Evolutionary conservation across 257 asterid species (phyloP), one percentile per base, ranked within the genome.

Genomic region (Penstemon davidsonii): DNA sequence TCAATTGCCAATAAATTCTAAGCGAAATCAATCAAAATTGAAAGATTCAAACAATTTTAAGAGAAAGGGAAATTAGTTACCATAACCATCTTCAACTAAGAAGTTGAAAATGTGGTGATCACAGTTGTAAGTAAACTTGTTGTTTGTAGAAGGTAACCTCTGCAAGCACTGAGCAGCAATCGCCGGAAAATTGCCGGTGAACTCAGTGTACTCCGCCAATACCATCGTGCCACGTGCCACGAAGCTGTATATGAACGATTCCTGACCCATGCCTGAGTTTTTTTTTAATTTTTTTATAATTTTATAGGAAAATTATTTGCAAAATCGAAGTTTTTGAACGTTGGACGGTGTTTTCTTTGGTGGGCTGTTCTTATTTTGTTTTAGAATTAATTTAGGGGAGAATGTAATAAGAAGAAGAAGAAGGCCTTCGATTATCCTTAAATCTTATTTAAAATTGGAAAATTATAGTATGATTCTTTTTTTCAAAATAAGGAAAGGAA

Each of bases 171-270:
- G 95, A 64, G 84, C 93, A 1, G 96, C 96, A 52, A 90, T 88
- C 69, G 89, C 96, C 70, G 95, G 93, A 12, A 90, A 90, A 64
- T 90, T 87, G 43, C 96, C 96, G 69, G 96, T 90, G 83, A 84
- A 86, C 81, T 86, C 96, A 4, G 96, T 82, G 84, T 84, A 87
- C 77, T 90, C 96, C 50, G 96, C 88, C 76, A 87, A 51, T 55
- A 87, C 81, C 91, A 83, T 54, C 50, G 96, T 87, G 62, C 96
- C 96, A 15, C 96, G 88, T 4, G 96, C 93, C 71, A 86, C 96
- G 79, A 86, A 90, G 89, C 91, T 87, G 84, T 90, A 90, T 59
- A 90, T 86, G 75, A 90, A 87, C 72, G 91, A 87, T 83, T 87
- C 95, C 42, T 90, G 96, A 52, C 86, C 89, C 96, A 90, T 90